Base-by-base conservation (phyloP, 805 yeast genomes). In the Candida krabiensis region DNA sequence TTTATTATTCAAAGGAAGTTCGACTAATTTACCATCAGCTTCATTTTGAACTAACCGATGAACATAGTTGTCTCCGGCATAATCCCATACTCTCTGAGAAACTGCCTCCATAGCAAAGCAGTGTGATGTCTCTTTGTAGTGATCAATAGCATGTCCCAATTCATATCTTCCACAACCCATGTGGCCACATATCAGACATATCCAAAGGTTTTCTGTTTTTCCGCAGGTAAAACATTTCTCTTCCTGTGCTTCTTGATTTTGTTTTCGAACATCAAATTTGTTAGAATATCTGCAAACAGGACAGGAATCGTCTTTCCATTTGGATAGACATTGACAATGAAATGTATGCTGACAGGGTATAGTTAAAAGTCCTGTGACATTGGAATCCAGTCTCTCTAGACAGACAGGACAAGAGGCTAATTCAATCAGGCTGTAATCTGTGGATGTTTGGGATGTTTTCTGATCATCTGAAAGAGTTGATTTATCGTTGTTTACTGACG, bases 371-470 rank as follows among this genome's bases (percentile, higher is more conserved):
- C 97, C 97, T 0, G 95, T 80, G 4, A 84, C 68, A 16, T 75
- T 77, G 1, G 89, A 70, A 55, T 89, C 97, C 83, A 89, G 80
- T 43, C 95, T 68, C 52, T 89, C 97, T 13, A 89, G 66, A 55
- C 97, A 89, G 0, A 89, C 96, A 0, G 96, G 96, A 55, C 97
- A 89, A 0, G 93, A 85, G 0, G 97, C 96, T 21, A 89, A 67
- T 57, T 89, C 96, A 2, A 55, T 39, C 6, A 46, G 23, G 13
- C 15, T 33, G 21, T 49, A 47, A 8, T 35, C 34, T 9, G 36
- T 9, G 13, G 6, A 17, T 13, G 38, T 18, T 72, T 61, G 4
- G 65, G 53, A 13, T 52, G 38, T 14, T 21, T 29, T 22, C 4
- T 29, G 13, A 6, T 28, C 14, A 5, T 19, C 29, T 6, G 9